These are phyloP conservation scores for Acanthamoeba divionensis DNA, from an alignment of 208 protist genomes.

Conservation along the genomic window DNA sequence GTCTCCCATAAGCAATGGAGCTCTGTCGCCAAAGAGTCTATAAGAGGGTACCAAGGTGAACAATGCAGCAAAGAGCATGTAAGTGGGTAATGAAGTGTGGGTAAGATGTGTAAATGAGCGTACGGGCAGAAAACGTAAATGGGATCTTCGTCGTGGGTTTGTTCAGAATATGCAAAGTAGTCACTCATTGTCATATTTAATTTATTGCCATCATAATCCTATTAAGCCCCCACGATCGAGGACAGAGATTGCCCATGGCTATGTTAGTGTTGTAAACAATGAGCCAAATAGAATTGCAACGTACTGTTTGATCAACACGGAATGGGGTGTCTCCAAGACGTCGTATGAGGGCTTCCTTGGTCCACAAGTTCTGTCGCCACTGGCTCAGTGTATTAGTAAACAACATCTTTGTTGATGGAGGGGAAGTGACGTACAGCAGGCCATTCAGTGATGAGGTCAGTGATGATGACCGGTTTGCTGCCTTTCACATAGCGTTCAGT, in stretches of 20 bases:
- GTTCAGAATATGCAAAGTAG: background rate
- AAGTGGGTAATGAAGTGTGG: too few species aligned
- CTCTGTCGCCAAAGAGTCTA: background rate
- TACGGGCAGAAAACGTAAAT: slow-evolving; percentile 54
- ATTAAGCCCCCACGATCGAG: background rate
- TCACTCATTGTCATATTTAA: slow-evolving; percentile 36
- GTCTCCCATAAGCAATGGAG: slow-evolving; percentile 1
- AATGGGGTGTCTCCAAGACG: background rate
- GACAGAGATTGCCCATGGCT: too few species aligned
- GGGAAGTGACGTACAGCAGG: background rate
- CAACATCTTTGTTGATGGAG: background rate
- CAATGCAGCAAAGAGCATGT: too few species aligned
- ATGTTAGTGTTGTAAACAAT: too few species aligned
- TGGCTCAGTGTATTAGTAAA: background rate
- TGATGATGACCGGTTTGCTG: slow-evolving; percentile 46
- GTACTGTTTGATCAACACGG: slow-evolving; percentile 37
- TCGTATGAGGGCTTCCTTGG: background rate
- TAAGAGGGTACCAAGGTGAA: too few species aligned
- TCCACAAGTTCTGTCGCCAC: slow-evolving; percentile 40
- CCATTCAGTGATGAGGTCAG: slow-evolving; percentile 35
- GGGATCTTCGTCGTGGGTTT: slow-evolving; percentile 35
- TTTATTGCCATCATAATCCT: slow-evolving; percentile 32
- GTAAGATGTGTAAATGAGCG: background rate
- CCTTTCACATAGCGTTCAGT: slow-evolving; percentile 1
- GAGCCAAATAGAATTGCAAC: background rate